Conservation (phyloP, 495 filamentous ascomycete genomes). For the Lentithecium fluviatile region DNA sequence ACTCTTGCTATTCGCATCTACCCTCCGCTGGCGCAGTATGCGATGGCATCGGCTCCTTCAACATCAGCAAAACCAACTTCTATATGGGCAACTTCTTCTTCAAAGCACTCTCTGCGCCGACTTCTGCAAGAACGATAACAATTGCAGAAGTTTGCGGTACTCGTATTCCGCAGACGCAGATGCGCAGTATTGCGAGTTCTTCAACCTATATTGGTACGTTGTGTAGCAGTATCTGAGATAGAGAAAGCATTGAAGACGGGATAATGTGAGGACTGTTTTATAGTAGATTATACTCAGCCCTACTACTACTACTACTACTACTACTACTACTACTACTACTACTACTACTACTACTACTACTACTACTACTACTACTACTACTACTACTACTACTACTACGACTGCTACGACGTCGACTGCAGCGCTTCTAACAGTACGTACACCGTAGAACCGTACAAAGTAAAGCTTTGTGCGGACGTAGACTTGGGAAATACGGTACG, state of each 20-base stretch:
- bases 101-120: slow-evolving; percentile 3
- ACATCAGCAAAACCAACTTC: not conserved
- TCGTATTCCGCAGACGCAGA: not conserved
- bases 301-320: slow-evolving; percentile 11
- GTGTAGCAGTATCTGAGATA: too few species aligned
- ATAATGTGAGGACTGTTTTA: not conserved
- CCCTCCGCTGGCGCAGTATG: not conserved
- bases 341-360: too few species aligned
- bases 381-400: too few species aligned
- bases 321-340: too few species aligned
- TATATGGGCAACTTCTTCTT: slow-evolving; percentile 12
- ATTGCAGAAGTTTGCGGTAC: not conserved
- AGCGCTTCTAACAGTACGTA: not conserved
- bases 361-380: too few species aligned
- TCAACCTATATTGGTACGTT: not conserved
- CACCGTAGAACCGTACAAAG: not conserved
- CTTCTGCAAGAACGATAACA: not conserved
- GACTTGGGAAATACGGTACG: too few species aligned
- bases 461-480: not conserved
- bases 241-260: too few species aligned
- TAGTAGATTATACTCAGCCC: not conserved
- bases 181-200: slow-evolving; percentile 10
- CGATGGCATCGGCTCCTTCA: not conserved
- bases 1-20: not conserved
- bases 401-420: too few species aligned